Percentiles rank a stretch among this genome's conserved stretches.
phyloP scores from a whole-genome alignment of 306 rosid species.

The Trifolium repens region DNA sequence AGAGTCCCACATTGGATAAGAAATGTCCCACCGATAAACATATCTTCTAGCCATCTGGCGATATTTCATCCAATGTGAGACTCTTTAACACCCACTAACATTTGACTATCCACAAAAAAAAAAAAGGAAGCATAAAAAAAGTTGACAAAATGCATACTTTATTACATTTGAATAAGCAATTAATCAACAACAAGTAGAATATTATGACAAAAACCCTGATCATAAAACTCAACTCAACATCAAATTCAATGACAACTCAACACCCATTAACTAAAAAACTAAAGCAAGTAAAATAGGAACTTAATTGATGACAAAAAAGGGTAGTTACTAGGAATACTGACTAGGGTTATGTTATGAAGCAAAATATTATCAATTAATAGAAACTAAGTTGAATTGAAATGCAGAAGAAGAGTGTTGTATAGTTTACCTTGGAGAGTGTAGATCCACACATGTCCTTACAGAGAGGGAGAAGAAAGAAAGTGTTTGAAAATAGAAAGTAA shows the following conservation, averaged over 20 bases:
- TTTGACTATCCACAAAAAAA: too few relatives aligned
- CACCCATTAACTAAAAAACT: not conserved
- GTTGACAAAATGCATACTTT: too few relatives aligned
- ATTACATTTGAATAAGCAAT: not conserved
- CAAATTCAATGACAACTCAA: not conserved
- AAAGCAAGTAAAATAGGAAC: not conserved
- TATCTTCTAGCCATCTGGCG: too few relatives aligned
- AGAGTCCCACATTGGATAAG: too few relatives aligned
- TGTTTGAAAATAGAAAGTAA: slow-evolving; percentile 9
- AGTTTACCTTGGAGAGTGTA: slow-evolving; percentile 43
- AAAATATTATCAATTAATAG: slow-evolving; percentile 9
- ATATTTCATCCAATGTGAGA: too few relatives aligned
- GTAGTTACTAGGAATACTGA: slow-evolving; percentile 7
- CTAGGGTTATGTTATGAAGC: slow-evolving; percentile 6
- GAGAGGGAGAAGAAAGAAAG: not conserved
- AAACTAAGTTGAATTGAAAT: slow-evolving; percentile 13
- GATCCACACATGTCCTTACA: slow-evolving; percentile 38
- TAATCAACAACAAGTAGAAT: slow-evolving; percentile 6
- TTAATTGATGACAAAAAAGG: not conserved
- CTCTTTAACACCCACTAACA: too few relatives aligned
- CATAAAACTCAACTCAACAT: slow-evolving; percentile 17
- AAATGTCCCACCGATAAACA: too few relatives aligned
- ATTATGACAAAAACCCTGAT: slow-evolving; percentile 30
- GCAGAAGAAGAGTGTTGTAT: slow-evolving; percentile 26
- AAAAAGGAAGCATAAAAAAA: too few relatives aligned